phyloP scores from a whole-genome alignment of 495 filamentous ascomycete species.

The Diplogelasinospora grovesii region DNA sequence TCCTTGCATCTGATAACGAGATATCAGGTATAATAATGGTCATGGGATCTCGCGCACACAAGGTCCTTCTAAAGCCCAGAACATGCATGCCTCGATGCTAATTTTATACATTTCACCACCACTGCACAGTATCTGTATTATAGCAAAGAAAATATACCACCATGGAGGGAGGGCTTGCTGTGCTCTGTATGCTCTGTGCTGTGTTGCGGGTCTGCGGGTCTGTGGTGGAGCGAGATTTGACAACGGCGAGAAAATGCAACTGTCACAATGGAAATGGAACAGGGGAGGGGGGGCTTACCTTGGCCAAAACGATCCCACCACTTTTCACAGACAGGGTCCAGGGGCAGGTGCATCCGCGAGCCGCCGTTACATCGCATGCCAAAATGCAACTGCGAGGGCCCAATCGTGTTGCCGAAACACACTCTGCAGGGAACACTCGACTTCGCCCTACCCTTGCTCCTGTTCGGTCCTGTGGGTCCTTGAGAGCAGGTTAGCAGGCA shows the following conservation, averaged over 20 bases:
- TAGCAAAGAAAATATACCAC: slow-evolving; percentile 7
- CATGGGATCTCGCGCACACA: too few species aligned
- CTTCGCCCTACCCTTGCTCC: too few species aligned
- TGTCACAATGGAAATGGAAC: background rate
- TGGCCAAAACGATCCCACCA: background rate
- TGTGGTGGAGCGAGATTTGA: slow-evolving; percentile 14
- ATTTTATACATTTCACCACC: background rate
- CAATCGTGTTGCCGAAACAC: slow-evolving; percentile 18
- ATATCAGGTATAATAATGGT: too few species aligned
- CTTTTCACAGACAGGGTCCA: too few species aligned
- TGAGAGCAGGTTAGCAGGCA: slow-evolving; percentile 6
- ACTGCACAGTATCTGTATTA: background rate
- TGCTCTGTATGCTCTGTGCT: background rate
- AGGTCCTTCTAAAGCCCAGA: slow-evolving; percentile 1
- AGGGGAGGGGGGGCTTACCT: slow-evolving; percentile 2
- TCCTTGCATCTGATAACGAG: too few species aligned
- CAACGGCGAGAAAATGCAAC: slow-evolving; percentile 10
- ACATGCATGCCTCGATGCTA: background rate
- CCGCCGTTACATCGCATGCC: slow-evolving; percentile 24
- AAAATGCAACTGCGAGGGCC: slow-evolving; percentile 8
- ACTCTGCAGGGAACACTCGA: slow-evolving; percentile 1
- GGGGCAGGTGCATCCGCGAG: slow-evolving; percentile 18
- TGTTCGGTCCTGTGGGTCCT: too few species aligned
- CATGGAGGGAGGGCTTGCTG: slow-evolving; percentile 3
- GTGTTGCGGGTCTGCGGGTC: too few species aligned